phyloP scores from a whole-genome alignment of 495 filamentous ascomycete genomes.

The Neurospora intermedia region DNA sequence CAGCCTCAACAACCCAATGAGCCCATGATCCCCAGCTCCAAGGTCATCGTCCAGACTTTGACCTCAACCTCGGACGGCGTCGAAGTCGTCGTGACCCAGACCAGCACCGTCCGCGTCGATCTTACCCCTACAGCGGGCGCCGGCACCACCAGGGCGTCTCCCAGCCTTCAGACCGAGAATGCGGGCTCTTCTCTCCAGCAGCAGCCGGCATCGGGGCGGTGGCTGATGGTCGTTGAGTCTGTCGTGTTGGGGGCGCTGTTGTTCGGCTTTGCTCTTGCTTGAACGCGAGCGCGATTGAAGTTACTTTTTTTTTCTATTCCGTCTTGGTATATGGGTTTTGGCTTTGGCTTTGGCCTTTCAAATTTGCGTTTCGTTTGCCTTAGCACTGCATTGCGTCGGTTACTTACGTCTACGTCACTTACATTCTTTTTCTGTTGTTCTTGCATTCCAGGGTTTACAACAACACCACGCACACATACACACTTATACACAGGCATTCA shows the following conservation, averaged over 20 bases:
- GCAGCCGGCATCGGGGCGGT: slow-evolving; percentile 1
- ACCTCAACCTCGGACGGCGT: slow-evolving; percentile 30
- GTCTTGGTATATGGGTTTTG: background rate
- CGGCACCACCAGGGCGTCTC: slow-evolving; percentile 9
- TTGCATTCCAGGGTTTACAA: background rate
- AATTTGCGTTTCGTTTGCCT: background rate
- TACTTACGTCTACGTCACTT: background rate
- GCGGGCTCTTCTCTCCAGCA: slow-evolving; percentile 7
- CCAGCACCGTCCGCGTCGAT: slow-evolving; percentile 15
- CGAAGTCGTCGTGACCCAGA: slow-evolving; percentile 18
- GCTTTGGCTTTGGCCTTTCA: background rate
- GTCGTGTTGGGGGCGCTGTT: slow-evolving; percentile 19
- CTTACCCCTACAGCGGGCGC: slow-evolving; percentile 3
- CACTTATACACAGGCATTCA: background rate
- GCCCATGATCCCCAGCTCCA: slow-evolving; percentile 9
- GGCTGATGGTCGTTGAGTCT: slow-evolving; percentile 12
- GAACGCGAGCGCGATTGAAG: background rate
- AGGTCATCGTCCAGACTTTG: slow-evolving; percentile 14
- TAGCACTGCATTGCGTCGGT: background rate
- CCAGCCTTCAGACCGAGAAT: slow-evolving; percentile 32
- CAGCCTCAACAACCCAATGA: background rate
- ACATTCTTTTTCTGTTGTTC: background rate
- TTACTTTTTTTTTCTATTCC: background rate
- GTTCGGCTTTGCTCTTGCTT: slow-evolving; percentile 2
- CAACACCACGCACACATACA: background rate